Conservation (phyloP, 1,284 basidiomycete species). For the Trametes hirsuta region DNA sequence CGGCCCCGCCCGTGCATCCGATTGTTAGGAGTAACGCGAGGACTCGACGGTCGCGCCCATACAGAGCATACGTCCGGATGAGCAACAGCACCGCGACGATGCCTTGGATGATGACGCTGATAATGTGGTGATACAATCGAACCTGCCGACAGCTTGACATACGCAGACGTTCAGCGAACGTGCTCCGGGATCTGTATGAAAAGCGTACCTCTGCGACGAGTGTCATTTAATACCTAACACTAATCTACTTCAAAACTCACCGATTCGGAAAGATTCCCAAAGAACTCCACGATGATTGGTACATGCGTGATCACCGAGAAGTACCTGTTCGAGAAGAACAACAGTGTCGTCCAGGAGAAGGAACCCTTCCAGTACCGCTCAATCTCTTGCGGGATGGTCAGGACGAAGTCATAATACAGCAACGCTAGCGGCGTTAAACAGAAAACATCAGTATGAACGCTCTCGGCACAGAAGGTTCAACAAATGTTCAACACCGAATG, state of each 20-base stretch:
- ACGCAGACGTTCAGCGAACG: not conserved
- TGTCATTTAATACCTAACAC: not conserved
- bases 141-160: slow-evolving; percentile 2
- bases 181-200: too few species aligned
- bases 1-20: not conserved
- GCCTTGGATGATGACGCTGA: slow-evolving; percentile 5
- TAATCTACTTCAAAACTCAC: not conserved
- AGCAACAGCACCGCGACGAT: slow-evolving; percentile 1
- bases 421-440: not conserved
- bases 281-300: slow-evolving; percentile 8
- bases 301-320: slow-evolving; percentile 4
- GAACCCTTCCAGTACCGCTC: slow-evolving; percentile 6
- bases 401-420: slow-evolving; percentile 16
- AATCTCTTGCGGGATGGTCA: slow-evolving; percentile 36
- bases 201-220: not conserved
- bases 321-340: slow-evolving; percentile 16
- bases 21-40: not conserved
- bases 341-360: not conserved
- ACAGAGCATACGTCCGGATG: slow-evolving; percentile 11
- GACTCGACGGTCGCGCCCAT: not conserved
- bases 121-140: slow-evolving; percentile 3
- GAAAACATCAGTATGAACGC: not conserved
- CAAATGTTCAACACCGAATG: not conserved
- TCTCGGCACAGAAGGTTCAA: not conserved
- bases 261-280: not conserved